phyloP scores from a whole-genome alignment of 2,329 filamentous ascomycete genomes.

The Paraconiothyrium sp. region DNA sequence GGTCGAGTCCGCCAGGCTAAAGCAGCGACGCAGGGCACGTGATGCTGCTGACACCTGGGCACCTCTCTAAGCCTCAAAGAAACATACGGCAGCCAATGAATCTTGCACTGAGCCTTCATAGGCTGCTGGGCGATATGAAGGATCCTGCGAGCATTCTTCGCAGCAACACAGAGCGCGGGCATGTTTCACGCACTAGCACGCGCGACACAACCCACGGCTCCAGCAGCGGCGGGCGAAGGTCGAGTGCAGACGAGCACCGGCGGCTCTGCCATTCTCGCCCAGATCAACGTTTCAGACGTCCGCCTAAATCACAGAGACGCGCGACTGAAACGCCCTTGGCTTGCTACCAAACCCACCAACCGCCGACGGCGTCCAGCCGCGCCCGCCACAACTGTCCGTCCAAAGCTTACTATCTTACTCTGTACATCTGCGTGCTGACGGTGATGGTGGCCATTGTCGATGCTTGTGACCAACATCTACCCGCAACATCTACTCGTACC shows the following conservation, averaged over 20 bases:
- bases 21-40: constrained; percentile 25
- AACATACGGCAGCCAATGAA: constrained; percentile 27
- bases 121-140: constrained; percentile 5
- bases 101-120: constrained; percentile 19
- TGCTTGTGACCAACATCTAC: background rate
- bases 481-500: too few species aligned
- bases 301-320: constrained; percentile 28
- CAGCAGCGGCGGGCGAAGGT: constrained; percentile 19
- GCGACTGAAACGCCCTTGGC: constrained; percentile 40
- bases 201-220: constrained; percentile 25
- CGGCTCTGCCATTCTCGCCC: constrained; percentile 25
- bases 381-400: background rate
- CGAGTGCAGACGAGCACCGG: constrained; percentile 17
- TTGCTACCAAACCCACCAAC: constrained; percentile 27
- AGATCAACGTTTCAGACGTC: constrained; percentile 42
- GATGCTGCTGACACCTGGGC: constrained; percentile 15
- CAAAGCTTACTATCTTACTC: background rate
- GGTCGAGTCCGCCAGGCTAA: constrained; percentile 23
- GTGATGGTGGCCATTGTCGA: background rate
- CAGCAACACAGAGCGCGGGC: constrained; percentile 5
- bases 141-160: constrained; percentile 13
- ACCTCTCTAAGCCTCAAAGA: constrained; percentile 19
- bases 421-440: background rate
- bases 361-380: constrained; percentile 1
- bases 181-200: constrained; percentile 29